A percentile compares a stretch with the other conserved stretches of the same genome.
Evolutionary conservation across 1,284 basidiomycete genomes (phyloP).

Genomic region (Ustilago vetiveriae): DNA sequence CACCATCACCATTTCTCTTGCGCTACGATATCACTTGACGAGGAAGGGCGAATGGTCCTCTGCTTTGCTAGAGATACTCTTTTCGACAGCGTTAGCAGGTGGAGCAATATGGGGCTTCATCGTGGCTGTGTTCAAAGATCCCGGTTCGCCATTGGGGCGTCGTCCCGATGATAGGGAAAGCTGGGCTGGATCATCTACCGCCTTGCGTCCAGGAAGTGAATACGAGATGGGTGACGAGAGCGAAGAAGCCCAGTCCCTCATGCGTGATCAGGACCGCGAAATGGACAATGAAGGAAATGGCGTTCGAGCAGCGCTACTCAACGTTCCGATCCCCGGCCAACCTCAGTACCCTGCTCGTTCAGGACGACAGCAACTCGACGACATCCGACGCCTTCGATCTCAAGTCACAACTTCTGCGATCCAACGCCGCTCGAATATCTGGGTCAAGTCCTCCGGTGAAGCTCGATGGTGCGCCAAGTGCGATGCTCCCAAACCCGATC

Average conservation of each 20-base stretch:
- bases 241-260: slow-evolving; percentile 25
- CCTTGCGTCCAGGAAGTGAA: slow-evolving; percentile 3
- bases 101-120: slow-evolving; percentile 45
- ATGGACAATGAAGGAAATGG: neutral
- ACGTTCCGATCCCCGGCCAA: slow-evolving; percentile 44
- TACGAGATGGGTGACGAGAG: slow-evolving; percentile 19
- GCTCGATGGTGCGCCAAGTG: slow-evolving; percentile 60
- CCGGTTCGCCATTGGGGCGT: slow-evolving; percentile 19
- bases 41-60: slow-evolving; percentile 26
- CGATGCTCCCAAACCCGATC: slow-evolving; percentile 60
- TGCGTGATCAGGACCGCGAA: slow-evolving; percentile 8
- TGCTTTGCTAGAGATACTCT: slow-evolving; percentile 31
- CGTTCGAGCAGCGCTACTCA: slow-evolving; percentile 33
- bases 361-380: slow-evolving; percentile 45
- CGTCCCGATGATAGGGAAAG: slow-evolving; percentile 11
- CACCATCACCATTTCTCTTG: slow-evolving; percentile 38
- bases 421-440: slow-evolving; percentile 38
- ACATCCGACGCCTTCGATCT: slow-evolving; percentile 22
- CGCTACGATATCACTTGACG: slow-evolving; percentile 28
- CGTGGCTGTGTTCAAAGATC: slow-evolving; percentile 48
- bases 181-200: neutral
- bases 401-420: slow-evolving; percentile 4
- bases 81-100: slow-evolving; percentile 38
- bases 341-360: slow-evolving; percentile 49
- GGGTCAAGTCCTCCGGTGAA: slow-evolving; percentile 56